Conservation (phyloP, 768 basidiomycete genomes). For the Scleroderma bovista region DNA sequence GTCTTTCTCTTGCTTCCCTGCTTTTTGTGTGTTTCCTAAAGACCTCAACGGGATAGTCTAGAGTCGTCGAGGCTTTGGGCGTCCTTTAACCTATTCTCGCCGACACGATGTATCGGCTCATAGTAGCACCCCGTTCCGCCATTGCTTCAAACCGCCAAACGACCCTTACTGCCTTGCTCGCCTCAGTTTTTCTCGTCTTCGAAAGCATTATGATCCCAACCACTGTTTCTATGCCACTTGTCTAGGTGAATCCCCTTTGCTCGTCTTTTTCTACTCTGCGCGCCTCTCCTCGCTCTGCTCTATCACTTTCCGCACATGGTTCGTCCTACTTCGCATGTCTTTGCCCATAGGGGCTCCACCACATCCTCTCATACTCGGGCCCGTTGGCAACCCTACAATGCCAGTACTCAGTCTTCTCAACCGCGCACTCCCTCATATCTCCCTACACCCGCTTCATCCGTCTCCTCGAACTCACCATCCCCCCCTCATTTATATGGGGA, state of each 20-base stretch:
- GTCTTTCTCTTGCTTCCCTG: too few species aligned
- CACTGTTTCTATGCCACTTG: constrained; percentile 31
- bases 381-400: constrained; percentile 78
- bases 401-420: constrained; percentile 37
- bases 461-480: constrained; percentile 42
- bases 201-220: constrained; percentile 16
- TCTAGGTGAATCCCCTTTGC: constrained; percentile 29
- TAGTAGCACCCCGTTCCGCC: constrained; percentile 18
- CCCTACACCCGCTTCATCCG: constrained; percentile 54
- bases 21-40: neutral
- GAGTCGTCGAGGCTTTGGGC: constrained; percentile 36
- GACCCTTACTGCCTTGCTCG: constrained; percentile 5
- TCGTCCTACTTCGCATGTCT: constrained; percentile 38
- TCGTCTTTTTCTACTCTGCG: constrained; percentile 20
- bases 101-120: constrained; percentile 37
- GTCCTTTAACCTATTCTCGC: constrained; percentile 19
- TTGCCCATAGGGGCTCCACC: constrained; percentile 69
- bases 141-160: constrained; percentile 14
- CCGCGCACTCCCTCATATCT: constrained; percentile 38
- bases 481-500: constrained; percentile 35
- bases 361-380: constrained; percentile 56
- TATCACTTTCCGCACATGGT: constrained; percentile 17
- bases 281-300: constrained; percentile 11
- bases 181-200: constrained; percentile 10
- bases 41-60: constrained; percentile 35